Conservation (phyloP, 2,329 filamentous ascomycete species). For the Clonostachys rhizophaga region DNA sequence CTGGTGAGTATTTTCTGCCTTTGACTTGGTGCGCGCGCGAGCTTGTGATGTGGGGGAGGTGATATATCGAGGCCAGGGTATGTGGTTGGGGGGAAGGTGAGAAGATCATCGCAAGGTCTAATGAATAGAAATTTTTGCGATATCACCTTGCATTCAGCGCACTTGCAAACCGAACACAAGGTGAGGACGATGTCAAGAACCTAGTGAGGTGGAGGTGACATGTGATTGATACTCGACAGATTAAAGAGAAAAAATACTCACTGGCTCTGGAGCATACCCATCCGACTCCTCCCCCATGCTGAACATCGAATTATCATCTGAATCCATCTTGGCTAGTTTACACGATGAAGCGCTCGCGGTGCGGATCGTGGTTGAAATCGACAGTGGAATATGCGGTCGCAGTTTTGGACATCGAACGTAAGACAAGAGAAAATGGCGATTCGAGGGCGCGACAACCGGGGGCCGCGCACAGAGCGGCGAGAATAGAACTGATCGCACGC, state of each 20-base stretch:
- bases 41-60: not conserved
- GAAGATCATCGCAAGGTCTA: not conserved
- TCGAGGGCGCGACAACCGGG: constrained; percentile 10
- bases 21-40: not conserved
- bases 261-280: constrained; percentile 30
- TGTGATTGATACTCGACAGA: not conserved
- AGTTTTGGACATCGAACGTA: constrained; percentile 9
- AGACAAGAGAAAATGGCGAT: constrained; percentile 7
- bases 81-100: not conserved
- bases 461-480: constrained; percentile 8
- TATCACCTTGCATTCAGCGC: too few relatives aligned
- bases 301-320: constrained; percentile 44
- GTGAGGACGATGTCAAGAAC: not conserved
- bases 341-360: too few relatives aligned
- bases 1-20: too few relatives aligned
- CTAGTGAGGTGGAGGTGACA: not conserved
- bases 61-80: not conserved
- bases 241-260: constrained; percentile 14
- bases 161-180: not conserved
- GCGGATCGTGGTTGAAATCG: too few relatives aligned
- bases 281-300: constrained; percentile 34
- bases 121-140: not conserved
- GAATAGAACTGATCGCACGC: constrained; percentile 11
- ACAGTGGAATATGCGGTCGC: too few relatives aligned
- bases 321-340: constrained; percentile 39